Evolutionary conservation across 176 grass and related monocot genomes (phyloP).

Genomic region (Puya raimondii): DNA sequence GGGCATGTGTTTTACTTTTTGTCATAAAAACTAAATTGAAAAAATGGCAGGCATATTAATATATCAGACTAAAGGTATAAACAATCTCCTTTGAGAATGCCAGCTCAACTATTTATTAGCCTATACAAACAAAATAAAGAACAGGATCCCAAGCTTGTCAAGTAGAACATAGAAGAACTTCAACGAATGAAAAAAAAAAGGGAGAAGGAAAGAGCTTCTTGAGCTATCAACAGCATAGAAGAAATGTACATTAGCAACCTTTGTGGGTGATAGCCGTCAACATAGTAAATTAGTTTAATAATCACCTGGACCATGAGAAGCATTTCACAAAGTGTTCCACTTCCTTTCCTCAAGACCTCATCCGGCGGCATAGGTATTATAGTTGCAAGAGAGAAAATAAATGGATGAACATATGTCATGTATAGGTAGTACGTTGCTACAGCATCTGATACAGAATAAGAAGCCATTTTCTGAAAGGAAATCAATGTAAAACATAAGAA

Average conservation of each 20-base stretch:
- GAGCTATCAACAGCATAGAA: neutral
- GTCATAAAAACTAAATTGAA: too few relatives aligned
- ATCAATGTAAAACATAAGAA: slow-evolving; percentile 4
- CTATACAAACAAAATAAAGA: neutral
- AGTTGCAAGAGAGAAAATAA: slow-evolving; percentile 99
- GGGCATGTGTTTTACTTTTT: too few relatives aligned
- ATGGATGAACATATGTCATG: slow-evolving; percentile 98
- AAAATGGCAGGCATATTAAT: too few relatives aligned
- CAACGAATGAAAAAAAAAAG: neutral
- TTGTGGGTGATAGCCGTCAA: neutral
- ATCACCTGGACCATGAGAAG: slow-evolving; percentile 95
- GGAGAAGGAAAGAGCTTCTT: neutral
- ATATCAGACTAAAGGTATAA: too few relatives aligned
- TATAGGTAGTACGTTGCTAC: slow-evolving; percentile 94
- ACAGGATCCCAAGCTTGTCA: neutral
- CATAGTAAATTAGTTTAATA: neutral
- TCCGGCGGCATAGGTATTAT: slow-evolving; percentile 95
- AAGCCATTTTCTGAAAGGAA: slow-evolving; percentile 93
- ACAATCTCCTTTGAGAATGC: too few relatives aligned
- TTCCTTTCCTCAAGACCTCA: slow-evolving; percentile 94
- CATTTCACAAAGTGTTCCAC: slow-evolving; percentile 98
- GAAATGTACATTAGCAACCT: slow-evolving; percentile 6
- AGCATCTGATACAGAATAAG: slow-evolving; percentile 98
- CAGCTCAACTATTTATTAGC: too few relatives aligned
- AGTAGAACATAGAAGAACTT: neutral